Base-by-base conservation (phyloP, 495 filamentous ascomycete genomes). In the Saxophila tyrrhenica region DNA sequence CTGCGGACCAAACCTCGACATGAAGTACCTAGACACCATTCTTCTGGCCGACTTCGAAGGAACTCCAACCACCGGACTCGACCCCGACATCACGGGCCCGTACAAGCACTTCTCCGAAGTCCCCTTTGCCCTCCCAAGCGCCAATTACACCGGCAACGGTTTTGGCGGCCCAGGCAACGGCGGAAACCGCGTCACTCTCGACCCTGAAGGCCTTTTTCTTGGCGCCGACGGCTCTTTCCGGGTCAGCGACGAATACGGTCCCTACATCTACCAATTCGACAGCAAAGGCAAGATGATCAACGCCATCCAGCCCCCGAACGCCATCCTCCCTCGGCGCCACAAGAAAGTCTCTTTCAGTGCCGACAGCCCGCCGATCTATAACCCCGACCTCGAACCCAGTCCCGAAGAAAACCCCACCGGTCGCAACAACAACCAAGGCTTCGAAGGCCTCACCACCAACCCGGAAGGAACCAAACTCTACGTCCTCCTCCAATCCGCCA, bases 231-330 rank as follows among this genome's bases (percentile, higher is more conserved):
- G 77, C 52, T 70, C 72, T 1, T 89, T 89, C 73, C 90, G 83
- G 83, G 70, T 90, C 29, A 80, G 75, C 35, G 86, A 90, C 64
- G 86, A 92, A 64, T 90, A 90, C 63, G 86, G 86, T 2, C 85
- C 83, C 0, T 89, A 82, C 57, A 70, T 87, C 21, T 89, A 82
- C 72, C 74, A 81, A 10, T 90, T 89, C 72, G 69, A 72, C 55
- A 45, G 56, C 9, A 59, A 61, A 0, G 86, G 87, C 24, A 72
- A 69, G 42, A 81, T 92, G 78, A 62, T 77, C 13, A 64, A 68
- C 1, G 85, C 85, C 2, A 83, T 90, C 51, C 77, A 76, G 25
- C 85, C 86, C 0, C 83, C 83, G 0, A 69, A 78, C 32, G 83
- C 85, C 8, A 72, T 81, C 45, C 77, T 92, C 22, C 86, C 85